Base-by-base conservation (phyloP, 2,329 filamentous ascomycete species). In the Delphinella strobiligena region DNA sequence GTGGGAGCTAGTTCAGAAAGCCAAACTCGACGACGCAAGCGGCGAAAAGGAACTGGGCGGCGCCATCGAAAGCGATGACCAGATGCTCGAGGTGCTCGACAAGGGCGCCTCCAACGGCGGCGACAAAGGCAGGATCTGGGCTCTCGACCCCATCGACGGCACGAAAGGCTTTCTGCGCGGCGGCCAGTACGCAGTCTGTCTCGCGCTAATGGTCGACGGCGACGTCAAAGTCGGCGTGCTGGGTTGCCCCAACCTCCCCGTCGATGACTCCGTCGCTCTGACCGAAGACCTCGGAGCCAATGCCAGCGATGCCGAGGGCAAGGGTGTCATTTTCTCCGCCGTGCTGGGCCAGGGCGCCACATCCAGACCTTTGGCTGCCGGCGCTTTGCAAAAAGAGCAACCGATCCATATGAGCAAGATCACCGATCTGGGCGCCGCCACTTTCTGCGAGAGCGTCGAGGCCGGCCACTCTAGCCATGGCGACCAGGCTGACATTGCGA, bases 361-460 rank as follows among this genome's bases (percentile, higher is more conserved):
- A n/a, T 87, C 81, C 64, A 73, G 86, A 29, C 76, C 87, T 14
- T 66, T 96, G 37, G 66, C 68, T 22, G 63, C 66, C 32, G 74
- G 69, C 31, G 64, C 62, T 15, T 61, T 87, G 51, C 61, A 63
- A 47, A 37, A 71, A 22, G 59, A 69, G 44, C 75, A 78, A 55
- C 56, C 68, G 19, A 94, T 96, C 54, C 68, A 72, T 38, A 95
- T 96, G 87, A 83, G 80, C 51, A 66, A 75, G 15, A 69, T 94
- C 34, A 64, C 71, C 31, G 77, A 88, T 54, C 79, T 95, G 51
- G 63, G 77, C 14, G 72, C 80, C 47, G 89, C 89, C 14, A 89
- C 84, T 19, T 95, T 98, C 67, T 98, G 91, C 67, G 91, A 98
- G 69, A 87, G 83, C 50, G 89, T 98, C 42, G 91, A 98, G 66